phyloP scores from a whole-genome alignment of 2,329 filamentous ascomycete species.

The Cladophialophora exuberans region DNA sequence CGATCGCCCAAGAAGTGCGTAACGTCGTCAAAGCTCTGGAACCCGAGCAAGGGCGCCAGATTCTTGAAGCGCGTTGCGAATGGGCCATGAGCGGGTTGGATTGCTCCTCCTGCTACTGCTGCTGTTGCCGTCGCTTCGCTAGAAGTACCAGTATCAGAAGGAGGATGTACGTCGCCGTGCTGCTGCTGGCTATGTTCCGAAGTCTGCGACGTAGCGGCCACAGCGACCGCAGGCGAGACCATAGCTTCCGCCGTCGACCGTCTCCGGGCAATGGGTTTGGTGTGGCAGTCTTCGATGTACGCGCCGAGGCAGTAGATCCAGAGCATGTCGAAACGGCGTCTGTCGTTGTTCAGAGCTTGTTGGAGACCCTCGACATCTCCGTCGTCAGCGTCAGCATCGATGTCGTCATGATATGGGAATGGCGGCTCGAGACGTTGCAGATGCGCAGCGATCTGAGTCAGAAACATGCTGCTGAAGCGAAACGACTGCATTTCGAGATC shows the following conservation, averaged over 20 bases:
- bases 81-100: not conserved
- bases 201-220: too few species aligned
- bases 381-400: not conserved
- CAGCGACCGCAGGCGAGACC: too few species aligned
- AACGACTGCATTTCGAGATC: not conserved
- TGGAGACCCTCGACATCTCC: not conserved
- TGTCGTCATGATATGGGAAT: not conserved
- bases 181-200: too few species aligned
- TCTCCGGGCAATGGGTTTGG: not conserved
- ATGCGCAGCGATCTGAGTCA: not conserved
- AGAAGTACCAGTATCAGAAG: too few species aligned
- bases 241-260: not conserved
- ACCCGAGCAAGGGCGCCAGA: not conserved
- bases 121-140: too few species aligned
- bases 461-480: not conserved
- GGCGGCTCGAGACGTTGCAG: not conserved
- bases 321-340: constrained; percentile 3
- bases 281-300: not conserved
- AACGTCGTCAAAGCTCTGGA: not conserved
- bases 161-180: too few species aligned
- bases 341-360: too few species aligned
- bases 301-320: constrained; percentile 7
- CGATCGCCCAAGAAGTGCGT: not conserved
- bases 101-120: too few species aligned
- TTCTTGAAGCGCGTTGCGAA: not conserved